Percentiles rank a stretch among this genome's conserved stretches.
Evolutionary conservation across 1,284 basidiomycete species (phyloP).

Genomic region (Puccinia novopanici): DNA sequence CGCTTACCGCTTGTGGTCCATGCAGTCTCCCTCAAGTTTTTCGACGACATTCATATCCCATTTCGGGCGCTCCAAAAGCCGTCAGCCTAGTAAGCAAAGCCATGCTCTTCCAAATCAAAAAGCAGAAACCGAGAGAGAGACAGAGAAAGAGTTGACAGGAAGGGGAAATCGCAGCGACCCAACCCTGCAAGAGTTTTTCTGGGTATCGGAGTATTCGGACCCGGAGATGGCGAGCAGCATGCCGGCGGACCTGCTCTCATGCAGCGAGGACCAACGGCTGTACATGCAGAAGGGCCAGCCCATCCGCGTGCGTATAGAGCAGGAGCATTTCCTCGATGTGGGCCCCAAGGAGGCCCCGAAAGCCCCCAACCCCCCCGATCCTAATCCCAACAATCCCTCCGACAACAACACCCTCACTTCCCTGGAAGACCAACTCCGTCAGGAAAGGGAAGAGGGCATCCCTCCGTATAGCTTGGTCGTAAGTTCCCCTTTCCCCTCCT

Average conservation of each 20-base stretch:
- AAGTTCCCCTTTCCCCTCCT: background rate
- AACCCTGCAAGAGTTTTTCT: constrained; percentile 46
- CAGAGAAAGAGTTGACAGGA: no score
- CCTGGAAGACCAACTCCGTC: constrained; percentile 24
- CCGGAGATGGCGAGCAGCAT: constrained; percentile 16
- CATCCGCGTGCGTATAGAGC: constrained; percentile 43
- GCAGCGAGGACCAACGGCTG: constrained; percentile 19
- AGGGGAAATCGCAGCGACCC: constrained; percentile 31
- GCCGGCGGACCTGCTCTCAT: constrained; percentile 39
- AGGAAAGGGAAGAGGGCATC: constrained; percentile 42
- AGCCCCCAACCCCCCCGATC: background rate
- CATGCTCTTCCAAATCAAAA: background rate
- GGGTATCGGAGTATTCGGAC: constrained; percentile 48
- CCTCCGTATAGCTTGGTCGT: constrained; percentile 47
- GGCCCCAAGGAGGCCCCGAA: constrained; percentile 50
- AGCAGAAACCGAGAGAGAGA: background rate
- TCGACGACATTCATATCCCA: constrained; percentile 49
- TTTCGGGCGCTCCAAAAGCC: constrained; percentile 25
- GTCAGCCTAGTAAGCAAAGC: constrained; percentile 36
- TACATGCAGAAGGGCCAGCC: constrained; percentile 48
- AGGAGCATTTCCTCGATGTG: constrained; percentile 42
- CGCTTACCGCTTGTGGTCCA: no score
- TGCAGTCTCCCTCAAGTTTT: constrained; percentile 48
- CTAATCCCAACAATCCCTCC: constrained; percentile 8
- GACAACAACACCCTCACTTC: background rate